Base-by-base conservation (phyloP, 345 rosid species). In the Citrus sp. region DNA sequence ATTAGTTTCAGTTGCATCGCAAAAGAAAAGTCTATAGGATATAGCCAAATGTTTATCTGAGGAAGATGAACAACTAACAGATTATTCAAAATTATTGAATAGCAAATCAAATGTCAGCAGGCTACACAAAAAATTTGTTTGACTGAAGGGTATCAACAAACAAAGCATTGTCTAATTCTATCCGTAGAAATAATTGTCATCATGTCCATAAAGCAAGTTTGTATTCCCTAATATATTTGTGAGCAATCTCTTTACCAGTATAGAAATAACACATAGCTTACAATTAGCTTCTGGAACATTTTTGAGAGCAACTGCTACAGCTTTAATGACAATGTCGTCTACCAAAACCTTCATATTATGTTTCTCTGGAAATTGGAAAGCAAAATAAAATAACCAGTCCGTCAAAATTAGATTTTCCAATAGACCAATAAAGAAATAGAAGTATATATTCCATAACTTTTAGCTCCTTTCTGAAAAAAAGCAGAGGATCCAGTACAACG, bases 301-400 rank as follows among this genome's bases (percentile, higher is more conserved):
- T 84, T 92, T 89, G 70, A 95, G 86, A 69, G 98, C 90, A 62
- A 92, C 79, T 65, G 99, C 94, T 74, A 93, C 97, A 71, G 94
- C 97, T 89, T 95, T 93, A 80, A 93, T 93, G 85, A 93, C 92
- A 82, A 93, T 92, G 89, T 95, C 99, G 84, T 95, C 93, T 56
- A 95, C 98, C n/a, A 98, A 95, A 74, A 93, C 97, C 88, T 93
- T 93, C 59, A 84, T 81, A 79, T 89, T 92, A 88, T 92, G 97
- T 73, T 83, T 85, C 76, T 95, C 99, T 95, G 96, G 55, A 85
- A 84, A 83, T 80, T 9, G 58, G 64, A 65, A 77, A 80, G 46
- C 64, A 77, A 58, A 81, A 75, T 81, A 70, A 7, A 69, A 42
- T 78, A 40, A 86, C 77, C 72, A 73, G 71, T 73, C 81, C 56